Conservation (phyloP, 2,329 filamentous ascomycete species). For the Fusarium piperis region DNA sequence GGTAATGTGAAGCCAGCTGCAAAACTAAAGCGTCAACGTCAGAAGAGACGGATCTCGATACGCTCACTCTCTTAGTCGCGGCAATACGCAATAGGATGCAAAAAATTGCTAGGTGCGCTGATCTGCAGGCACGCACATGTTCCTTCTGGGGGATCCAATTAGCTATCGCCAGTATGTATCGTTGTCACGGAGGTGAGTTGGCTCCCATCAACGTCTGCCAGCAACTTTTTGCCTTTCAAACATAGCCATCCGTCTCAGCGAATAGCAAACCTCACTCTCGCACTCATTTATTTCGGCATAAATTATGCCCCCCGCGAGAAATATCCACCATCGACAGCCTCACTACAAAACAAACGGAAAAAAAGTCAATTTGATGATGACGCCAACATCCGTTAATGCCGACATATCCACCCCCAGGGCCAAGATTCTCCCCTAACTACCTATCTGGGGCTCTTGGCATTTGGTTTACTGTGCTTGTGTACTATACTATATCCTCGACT, state of each 20-base stretch:
- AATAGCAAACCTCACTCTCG: slow-evolving; percentile 1
- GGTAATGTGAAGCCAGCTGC: not conserved
- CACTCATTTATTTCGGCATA: slow-evolving; percentile 19
- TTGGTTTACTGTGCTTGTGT: not conserved
- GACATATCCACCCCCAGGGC: slow-evolving; percentile 13
- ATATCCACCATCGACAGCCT: not conserved
- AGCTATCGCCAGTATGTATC: slow-evolving; percentile 7
- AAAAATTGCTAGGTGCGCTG: slow-evolving; percentile 19
- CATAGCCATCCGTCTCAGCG: slow-evolving; percentile 3
- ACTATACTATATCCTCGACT: not conserved
- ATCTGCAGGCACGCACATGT: not conserved
- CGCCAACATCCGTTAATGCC: not conserved
- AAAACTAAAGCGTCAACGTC: slow-evolving; percentile 1
- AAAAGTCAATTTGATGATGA: not conserved
- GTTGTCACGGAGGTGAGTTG: not conserved
- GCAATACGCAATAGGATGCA: not conserved
- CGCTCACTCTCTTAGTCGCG: not conserved
- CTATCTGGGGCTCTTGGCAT: not conserved
- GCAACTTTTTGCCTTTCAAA: not conserved
- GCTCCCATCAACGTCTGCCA: slow-evolving; percentile 1
- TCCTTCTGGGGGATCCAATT: slow-evolving; percentile 7
- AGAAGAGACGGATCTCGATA: slow-evolving; percentile 16
- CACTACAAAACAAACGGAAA: slow-evolving; percentile 4
- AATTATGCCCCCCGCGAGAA: not conserved
- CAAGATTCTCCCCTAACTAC: not conserved